These are phyloP conservation scores for Lasiosphaeria miniovina DNA, from an alignment of 495 filamentous ascomycete species.

Conservation along the genomic window DNA sequence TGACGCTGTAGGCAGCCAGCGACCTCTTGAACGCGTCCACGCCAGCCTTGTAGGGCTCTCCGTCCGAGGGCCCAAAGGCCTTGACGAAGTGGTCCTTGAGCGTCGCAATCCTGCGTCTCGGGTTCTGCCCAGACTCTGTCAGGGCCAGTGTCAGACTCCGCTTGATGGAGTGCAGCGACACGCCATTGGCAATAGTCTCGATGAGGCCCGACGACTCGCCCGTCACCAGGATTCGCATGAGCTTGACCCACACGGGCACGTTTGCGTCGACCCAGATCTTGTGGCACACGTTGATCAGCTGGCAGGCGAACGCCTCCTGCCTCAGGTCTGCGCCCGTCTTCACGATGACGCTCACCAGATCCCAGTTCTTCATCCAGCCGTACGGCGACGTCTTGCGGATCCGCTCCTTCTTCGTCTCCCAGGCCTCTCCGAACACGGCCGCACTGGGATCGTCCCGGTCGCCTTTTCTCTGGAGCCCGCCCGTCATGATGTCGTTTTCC, in stretches of 20 bases:
- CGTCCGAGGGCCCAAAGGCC: constrained; percentile 63
- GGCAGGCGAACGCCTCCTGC: constrained; percentile 76
- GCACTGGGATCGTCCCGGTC: constrained; percentile 78
- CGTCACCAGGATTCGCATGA: constrained; percentile 75
- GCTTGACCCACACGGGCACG: constrained; percentile 74
- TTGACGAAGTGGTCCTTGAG: constrained; percentile 74
- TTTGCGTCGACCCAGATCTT: constrained; percentile 71
- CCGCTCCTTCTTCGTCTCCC: constrained; percentile 71
- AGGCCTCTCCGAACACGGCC: constrained; percentile 75
- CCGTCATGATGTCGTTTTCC: constrained; percentile 79
- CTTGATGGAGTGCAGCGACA: constrained; percentile 72
- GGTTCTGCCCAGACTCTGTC: constrained; percentile 63
- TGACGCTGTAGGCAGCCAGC: constrained; percentile 71
- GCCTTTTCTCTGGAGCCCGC: constrained; percentile 68
- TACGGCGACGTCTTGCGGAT: constrained; percentile 73
- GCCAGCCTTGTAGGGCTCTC: constrained; percentile 58
- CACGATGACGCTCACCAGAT: constrained; percentile 74
- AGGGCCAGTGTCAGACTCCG: constrained; percentile 67
- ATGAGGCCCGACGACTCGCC: constrained; percentile 74
- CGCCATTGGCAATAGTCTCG: constrained; percentile 78
- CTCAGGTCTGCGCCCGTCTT: constrained; percentile 74
- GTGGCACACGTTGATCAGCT: constrained; percentile 69
- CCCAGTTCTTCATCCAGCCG: constrained; percentile 78
- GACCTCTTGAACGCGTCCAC: constrained; percentile 68
- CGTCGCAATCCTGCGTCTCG: constrained; percentile 64